Conservation (phyloP, 345 rosid species). For the Mallotus nudiflorus region DNA sequence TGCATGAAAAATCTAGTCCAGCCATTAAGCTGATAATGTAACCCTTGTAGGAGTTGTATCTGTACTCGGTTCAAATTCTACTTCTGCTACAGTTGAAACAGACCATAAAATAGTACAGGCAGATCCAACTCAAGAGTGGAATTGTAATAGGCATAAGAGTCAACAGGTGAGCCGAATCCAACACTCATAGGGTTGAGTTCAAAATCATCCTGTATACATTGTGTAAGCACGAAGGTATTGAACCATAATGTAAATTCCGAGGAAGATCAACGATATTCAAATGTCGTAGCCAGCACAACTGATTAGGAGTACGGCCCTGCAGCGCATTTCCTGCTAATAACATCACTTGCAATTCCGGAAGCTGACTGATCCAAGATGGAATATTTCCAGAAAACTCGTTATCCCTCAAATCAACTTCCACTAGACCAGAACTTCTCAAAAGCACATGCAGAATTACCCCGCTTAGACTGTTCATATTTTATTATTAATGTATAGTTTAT, state of each 20-base stretch:
- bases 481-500: too few relatives aligned
- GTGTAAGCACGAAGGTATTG: slow-evolving; percentile 7
- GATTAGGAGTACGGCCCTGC: background rate
- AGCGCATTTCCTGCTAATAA: background rate
- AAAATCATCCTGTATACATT: background rate
- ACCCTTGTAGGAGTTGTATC: too few relatives aligned
- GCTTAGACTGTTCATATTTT: background rate
- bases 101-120: background rate
- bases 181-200: too few relatives aligned
- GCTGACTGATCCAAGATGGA: slow-evolving; percentile 3
- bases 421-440: background rate
- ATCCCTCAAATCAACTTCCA: background rate
- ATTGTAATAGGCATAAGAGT: too few relatives aligned
- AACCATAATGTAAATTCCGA: background rate
- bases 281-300: background rate
- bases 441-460: background rate
- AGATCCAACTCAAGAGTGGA: background rate
- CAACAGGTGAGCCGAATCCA: background rate
- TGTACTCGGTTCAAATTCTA: too few relatives aligned
- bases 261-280: slow-evolving; percentile 4
- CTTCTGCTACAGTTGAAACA: too few relatives aligned
- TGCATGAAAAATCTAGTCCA: background rate
- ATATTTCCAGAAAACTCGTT: slow-evolving; percentile 4
- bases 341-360: background rate
- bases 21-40: slow-evolving; percentile 1